A percentile compares a stretch with the other conserved stretches of the same genome.
These are phyloP conservation scores for Backusella circina DNA, from an alignment of 192 early-diverging fungal species.

Conservation along the genomic window DNA sequence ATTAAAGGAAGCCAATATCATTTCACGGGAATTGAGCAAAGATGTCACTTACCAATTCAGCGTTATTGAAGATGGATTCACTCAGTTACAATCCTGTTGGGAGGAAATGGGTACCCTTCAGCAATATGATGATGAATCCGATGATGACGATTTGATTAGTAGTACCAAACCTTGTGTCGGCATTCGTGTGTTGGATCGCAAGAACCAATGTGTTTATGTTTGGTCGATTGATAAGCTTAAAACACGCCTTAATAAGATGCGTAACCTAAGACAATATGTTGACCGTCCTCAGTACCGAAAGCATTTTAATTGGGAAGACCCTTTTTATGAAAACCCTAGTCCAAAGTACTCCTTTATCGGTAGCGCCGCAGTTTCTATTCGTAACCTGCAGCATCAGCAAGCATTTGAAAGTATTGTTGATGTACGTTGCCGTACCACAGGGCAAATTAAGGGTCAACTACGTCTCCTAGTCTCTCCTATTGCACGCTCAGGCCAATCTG, in stretches of 20 bases:
- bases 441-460: slow-evolving; percentile 35
- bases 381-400: slow-evolving; percentile 40
- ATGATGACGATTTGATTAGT: slow-evolving; percentile 29
- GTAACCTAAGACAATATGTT: slow-evolving; percentile 46
- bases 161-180: slow-evolving; percentile 47
- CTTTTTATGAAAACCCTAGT: slow-evolving; percentile 54
- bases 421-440: slow-evolving; percentile 44
- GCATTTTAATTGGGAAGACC: slow-evolving; percentile 55
- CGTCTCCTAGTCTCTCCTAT: slow-evolving; percentile 42
- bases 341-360: slow-evolving; percentile 55
- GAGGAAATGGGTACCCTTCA: slow-evolving; percentile 42
- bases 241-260: slow-evolving; percentile 30
- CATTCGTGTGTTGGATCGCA: slow-evolving; percentile 51
- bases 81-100: slow-evolving; percentile 42
- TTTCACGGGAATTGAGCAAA: slow-evolving; percentile 76
- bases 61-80: slow-evolving; percentile 58
- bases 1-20: slow-evolving; percentile 90
- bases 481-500: background rate
- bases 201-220: slow-evolving; percentile 45
- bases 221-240: slow-evolving; percentile 38
- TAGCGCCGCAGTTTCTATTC: slow-evolving; percentile 39
- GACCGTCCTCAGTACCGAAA: slow-evolving; percentile 54
- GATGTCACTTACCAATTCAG: slow-evolving; percentile 81
- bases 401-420: slow-evolving; percentile 41
- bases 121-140: slow-evolving; percentile 39